phyloP scores from a whole-genome alignment of 306 rosid genomes.

The Cucurbita argyrosperma region DNA sequence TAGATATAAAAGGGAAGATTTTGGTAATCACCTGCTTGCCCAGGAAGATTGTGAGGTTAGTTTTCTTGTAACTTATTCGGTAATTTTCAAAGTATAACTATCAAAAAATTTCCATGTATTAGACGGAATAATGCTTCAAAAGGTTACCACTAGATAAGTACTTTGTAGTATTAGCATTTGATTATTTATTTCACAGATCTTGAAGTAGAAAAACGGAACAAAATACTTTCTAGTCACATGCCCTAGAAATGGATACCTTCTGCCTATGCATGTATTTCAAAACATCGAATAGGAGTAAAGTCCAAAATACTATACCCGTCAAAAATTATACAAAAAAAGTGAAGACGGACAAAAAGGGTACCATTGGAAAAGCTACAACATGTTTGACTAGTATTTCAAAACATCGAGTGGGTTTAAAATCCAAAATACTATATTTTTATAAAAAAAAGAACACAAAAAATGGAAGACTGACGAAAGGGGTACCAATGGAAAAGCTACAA shows the following conservation, averaged over 20 bases:
- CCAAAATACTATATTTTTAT: background rate
- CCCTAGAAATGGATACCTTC: background rate
- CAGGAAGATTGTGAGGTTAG: slow-evolving; percentile 55
- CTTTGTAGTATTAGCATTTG: background rate
- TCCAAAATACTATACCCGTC: background rate
- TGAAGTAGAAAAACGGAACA: background rate
- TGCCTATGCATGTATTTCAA: background rate
- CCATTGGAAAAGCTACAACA: background rate
- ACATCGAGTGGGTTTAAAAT: too few species aligned
- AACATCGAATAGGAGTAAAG: too few species aligned
- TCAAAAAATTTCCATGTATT: background rate
- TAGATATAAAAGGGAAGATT: slow-evolving; percentile 16
- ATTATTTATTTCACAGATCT: background rate
- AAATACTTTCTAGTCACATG: background rate
- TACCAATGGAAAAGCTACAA: background rate
- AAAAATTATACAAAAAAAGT: too few species aligned
- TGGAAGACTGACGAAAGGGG: background rate
- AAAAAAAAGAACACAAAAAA: background rate
- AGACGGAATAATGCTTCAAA: background rate
- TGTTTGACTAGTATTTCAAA: background rate
- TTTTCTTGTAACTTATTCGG: background rate
- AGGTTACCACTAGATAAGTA: background rate
- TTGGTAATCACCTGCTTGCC: slow-evolving; percentile 20
- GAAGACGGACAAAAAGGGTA: background rate
- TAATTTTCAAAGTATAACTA: background rate